Percentiles rank a stretch among this genome's conserved stretches.
Conservation (phyloP, 108 stramenopile species). For the Skeletonema menzelii region DNA sequence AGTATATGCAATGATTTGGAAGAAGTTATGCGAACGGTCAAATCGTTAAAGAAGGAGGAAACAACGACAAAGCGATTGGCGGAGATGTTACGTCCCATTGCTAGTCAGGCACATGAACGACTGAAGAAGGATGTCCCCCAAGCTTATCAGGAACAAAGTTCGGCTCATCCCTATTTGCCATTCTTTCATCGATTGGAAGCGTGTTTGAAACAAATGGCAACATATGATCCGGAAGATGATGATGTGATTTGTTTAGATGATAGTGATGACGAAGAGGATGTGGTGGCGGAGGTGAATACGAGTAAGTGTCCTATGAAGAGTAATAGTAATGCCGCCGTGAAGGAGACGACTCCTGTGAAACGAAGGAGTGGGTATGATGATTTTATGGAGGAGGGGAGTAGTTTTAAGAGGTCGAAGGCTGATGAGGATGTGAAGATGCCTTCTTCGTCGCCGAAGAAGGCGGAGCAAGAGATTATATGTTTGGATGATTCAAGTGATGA, state of each 20-base stretch:
- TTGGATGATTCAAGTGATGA: slow-evolving; percentile 37
- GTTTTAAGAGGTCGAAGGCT: neutral
- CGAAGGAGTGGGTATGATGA: neutral
- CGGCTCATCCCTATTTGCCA: slow-evolving; percentile 88
- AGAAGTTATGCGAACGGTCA: slow-evolving; percentile 60
- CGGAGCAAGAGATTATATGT: slow-evolving; percentile 33
- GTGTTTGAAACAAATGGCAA: slow-evolving; percentile 74
- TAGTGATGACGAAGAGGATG: slow-evolving; percentile 48
- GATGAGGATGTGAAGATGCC: slow-evolving; percentile 10
- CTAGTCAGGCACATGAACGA: slow-evolving; percentile 55
- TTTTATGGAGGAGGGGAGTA: slow-evolving; percentile 5
- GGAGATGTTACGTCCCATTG: slow-evolving; percentile 66
- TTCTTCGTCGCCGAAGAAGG: neutral
- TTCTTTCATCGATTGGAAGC: slow-evolving; percentile 86
- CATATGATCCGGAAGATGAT: slow-evolving; percentile 87
- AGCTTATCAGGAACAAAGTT: slow-evolving; percentile 83
- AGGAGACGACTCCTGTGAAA: neutral
- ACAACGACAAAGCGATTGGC: slow-evolving; percentile 62
- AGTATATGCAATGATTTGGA: slow-evolving; percentile 84
- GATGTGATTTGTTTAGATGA: slow-evolving; percentile 85
- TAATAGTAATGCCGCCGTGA: neutral
- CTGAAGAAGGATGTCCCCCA: slow-evolving; percentile 79
- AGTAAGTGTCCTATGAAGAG: neutral
- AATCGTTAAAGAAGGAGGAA: slow-evolving; percentile 54
- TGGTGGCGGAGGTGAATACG: slow-evolving; percentile 11